Percentiles rank a stretch among this genome's conserved stretches.
phyloP scores from a whole-genome alignment of 2,329 filamentous ascomycete species.

The Myriosclerotinia duriaeana region DNA sequence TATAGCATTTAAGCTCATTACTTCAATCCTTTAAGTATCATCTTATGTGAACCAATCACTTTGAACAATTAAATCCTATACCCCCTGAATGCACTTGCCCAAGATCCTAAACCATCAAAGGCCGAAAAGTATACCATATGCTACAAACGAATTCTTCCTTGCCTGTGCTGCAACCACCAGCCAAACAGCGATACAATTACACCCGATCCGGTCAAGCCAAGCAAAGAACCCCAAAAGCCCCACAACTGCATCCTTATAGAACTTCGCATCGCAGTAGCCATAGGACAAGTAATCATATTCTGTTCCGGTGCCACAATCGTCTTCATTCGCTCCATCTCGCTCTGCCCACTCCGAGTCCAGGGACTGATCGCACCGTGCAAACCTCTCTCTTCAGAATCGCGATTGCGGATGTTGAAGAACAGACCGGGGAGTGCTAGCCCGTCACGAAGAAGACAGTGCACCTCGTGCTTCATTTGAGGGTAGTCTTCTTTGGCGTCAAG shows the following conservation, averaged over 20 bases:
- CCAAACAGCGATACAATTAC: not conserved
- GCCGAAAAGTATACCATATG: not conserved
- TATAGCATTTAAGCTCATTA: no score
- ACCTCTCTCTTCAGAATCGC: not conserved
- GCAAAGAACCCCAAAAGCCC: not conserved
- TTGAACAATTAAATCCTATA: not conserved
- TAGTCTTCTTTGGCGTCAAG: not conserved
- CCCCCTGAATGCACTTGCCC: not conserved
- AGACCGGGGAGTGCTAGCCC: not conserved
- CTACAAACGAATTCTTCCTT: not conserved
- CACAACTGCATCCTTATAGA: not conserved
- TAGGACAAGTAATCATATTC: slow-evolving; percentile 3
- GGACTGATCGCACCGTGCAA: slow-evolving; percentile 1
- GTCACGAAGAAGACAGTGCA: not conserved
- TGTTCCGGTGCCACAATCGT: not conserved
- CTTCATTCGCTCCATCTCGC: slow-evolving; percentile 8
- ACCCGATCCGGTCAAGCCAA: not conserved
- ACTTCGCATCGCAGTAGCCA: not conserved
- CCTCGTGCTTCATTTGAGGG: not conserved
- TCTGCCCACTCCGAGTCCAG: not conserved
- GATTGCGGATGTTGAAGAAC: not conserved
- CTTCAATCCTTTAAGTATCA: not conserved
- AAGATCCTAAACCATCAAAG: not conserved
- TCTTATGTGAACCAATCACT: not conserved
- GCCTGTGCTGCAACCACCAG: not conserved